These are phyloP conservation scores for Chlamydomonas applanata DNA, from an alignment of 139 green algal species.

Conservation along the genomic window DNA sequence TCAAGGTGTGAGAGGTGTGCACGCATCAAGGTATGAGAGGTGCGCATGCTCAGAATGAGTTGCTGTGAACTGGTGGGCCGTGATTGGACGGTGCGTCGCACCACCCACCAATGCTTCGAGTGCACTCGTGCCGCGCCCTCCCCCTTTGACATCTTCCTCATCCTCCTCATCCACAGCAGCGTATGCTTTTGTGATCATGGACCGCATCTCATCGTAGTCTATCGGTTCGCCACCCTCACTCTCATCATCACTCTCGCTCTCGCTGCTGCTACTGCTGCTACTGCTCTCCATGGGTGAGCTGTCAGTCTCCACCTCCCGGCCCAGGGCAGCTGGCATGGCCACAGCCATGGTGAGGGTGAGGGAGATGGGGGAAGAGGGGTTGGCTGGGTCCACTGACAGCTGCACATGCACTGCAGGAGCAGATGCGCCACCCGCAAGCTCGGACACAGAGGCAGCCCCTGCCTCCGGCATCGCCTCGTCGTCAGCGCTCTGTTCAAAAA, in stretches of 20 bases:
- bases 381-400: too few relatives aligned
- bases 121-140: background rate
- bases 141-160: slow-evolving; percentile 17
- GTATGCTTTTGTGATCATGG: slow-evolving; percentile 36
- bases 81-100: too few relatives aligned
- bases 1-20: too few relatives aligned
- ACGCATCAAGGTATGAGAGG: too few relatives aligned
- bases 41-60: too few relatives aligned
- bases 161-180: slow-evolving; percentile 32
- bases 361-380: too few relatives aligned
- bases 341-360: background rate
- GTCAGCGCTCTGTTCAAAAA: background rate
- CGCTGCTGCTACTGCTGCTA: slow-evolving; percentile 29
- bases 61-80: too few relatives aligned
- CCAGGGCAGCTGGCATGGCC: background rate
- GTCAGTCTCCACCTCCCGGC: slow-evolving; percentile 1
- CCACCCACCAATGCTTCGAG: slow-evolving; percentile 18
- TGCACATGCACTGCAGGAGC: too few relatives aligned
- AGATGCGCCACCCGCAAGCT: too few relatives aligned
- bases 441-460: background rate
- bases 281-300: slow-evolving; percentile 16
- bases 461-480: slow-evolving; percentile 9
- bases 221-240: background rate
- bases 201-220: slow-evolving; percentile 19
- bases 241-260: slow-evolving; percentile 12